Base-by-base conservation (phyloP, 1,284 basidiomycete genomes). In the Anthracocystis panici-leucophaei region DNA sequence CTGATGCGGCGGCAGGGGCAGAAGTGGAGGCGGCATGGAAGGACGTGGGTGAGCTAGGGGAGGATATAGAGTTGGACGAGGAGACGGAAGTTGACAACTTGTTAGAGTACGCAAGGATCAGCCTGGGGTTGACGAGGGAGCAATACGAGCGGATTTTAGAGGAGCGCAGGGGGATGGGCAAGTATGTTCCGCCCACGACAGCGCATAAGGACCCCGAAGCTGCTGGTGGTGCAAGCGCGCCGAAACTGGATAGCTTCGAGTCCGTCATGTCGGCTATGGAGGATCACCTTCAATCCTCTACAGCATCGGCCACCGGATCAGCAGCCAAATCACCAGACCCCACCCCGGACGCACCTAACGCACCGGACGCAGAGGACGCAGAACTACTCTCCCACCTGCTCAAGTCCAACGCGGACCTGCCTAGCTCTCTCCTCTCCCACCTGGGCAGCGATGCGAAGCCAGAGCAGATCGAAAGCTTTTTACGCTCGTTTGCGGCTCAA, bases 81-180 rank as follows among this genome's bases (percentile, higher is more conserved):
- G 70, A 75, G 31, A 64, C 66, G 5, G 78, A 77, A 41, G 21
- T 80, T 44, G 57, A 29, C 6, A 67, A 74, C 18, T 53, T 81
- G 41, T 38, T 81, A 29, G 70, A 78, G 29, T 81, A 75, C 48
- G 68, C 78, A 0, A 42, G 78, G n/a, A 73, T 69, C 38, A 72
- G 66, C 29, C 51, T 81, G 7, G 78, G 78, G 2, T 27, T 81
- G 35, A 66, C 49, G 5, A 57, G 59, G 33, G 78, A 78, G 62
- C 72, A 81, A 50, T 78, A 80, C 33, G 46, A 58, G 31, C 29
- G 41, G 40, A 80, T 81, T n/a, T 21, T 81, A 20, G 27, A 66
- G 21, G 59, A 80, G 25, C 21, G 79, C 21, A n/a, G 38, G 51
- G 27, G 44, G 9, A 62, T 55, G n/a, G 78, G 77, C 5, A 54